Evolutionary conservation across 2,329 filamentous ascomycete species (phyloP), one percentile per base, ranked within the genome.

Genomic region (Ophiostoma ulmi): DNA sequence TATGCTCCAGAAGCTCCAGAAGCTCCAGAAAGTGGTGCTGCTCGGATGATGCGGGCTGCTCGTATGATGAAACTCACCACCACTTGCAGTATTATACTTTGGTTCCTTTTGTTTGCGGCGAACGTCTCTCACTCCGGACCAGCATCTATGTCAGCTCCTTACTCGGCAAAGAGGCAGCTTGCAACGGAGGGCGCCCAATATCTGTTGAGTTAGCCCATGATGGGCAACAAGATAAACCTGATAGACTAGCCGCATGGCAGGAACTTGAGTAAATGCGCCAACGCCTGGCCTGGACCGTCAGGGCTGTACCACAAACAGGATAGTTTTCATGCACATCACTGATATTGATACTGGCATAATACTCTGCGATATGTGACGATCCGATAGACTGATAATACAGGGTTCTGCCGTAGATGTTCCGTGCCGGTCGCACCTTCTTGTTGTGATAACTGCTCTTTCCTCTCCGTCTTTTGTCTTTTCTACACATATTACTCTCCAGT

Each of bases 191-290:
- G 58, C 22, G 58, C 58, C 58, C 22, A 35, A 35, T 13, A 35
- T 31, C 5, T 2, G 5, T 55, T 8, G 26, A 17, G 26, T 35
- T 63, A 36, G 44, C 52, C 44, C 17, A 48, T 20, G 44, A 48
- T 48, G 44, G 17, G 44, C 44, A 48, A 48, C 44, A 48, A 58
- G 52, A 58, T 26, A 58, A 22, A 58, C 52, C 52, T 35, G 7
- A 63, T 14, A 63, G 58, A 63, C 58, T 63, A 63, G 58, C 58
- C 58, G 58, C 58, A 22, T 63, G 58, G 58, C 58, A 58, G 52
- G 52, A 58, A 31, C 4, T 58, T 10, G 52, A 58, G 22, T 7
- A 58, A 22, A 58, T 63, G 26, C 26, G 14, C 26, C 26, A 14
- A 35, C n/a, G n/a, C n/a, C 52, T 26, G 52, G 5, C 52, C 52